Base-by-base conservation (phyloP, 192 early-diverging fungal species). In the Coemansia sp. region DNA sequence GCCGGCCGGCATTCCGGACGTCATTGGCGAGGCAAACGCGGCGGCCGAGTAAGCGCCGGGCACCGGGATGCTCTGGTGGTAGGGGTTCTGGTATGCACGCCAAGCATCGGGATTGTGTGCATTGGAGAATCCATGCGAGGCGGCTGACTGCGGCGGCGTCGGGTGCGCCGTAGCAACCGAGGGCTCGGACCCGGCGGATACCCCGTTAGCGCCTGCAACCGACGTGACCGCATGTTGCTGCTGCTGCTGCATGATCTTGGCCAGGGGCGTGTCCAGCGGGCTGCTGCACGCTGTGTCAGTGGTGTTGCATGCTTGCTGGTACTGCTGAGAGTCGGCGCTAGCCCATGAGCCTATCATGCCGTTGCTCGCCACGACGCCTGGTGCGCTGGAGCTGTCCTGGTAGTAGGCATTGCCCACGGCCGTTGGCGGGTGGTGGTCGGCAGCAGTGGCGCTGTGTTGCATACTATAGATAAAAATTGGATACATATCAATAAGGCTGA, bases 211-310 rank as follows among this genome's bases (percentile, higher is more conserved):
- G 41, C 64, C 64, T 37, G 45, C 27, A 0, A 43, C 58, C 36
- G 66, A 59, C 15, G 46, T 19, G 17, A 45, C n/a, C 19, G 49
- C 36, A 19, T 59, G 61, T n/a, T 62, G 58, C 32, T 74, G 77
- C 65, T 74, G 77, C 65, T 80, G 72, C 63, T 81, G 78, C n/a
- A 76, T 67, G 11, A 74, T 71, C 67, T 80, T 80, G 46, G 43
- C 77, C 58, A 80, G 61, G 27, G 77, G 77, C 24, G 77, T 71
- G 37, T 82, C 73, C 5, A 41, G 70, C 10, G 79, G 73, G 59
- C 79, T 82, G 70, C 69, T 82, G 73, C 66, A 75, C 14, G 65
- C 68, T 0, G 79, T 76, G 32, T 68, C 70, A 3, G 64, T 39
- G 2, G 60, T 61, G 49, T 64, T 71, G 61, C 49, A 49, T 3